Conservation (phyloP, 2,329 filamentous ascomycete genomes). For the Colletotrichum lupini region DNA sequence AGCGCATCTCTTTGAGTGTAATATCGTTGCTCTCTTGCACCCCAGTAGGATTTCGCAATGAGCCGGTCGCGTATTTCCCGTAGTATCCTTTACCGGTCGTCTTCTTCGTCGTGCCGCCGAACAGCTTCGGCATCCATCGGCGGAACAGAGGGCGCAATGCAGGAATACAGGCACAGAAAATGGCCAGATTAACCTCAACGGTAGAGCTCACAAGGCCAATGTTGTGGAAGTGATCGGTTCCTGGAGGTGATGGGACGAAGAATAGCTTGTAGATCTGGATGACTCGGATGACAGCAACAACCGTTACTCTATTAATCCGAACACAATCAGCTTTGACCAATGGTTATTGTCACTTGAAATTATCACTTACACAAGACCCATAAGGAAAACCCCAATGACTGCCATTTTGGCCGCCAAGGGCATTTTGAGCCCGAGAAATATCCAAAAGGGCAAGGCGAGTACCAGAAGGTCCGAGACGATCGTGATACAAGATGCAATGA, state of each 20-base stretch:
- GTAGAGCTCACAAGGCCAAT: conserved; percentile 45
- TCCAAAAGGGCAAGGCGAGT: conserved; percentile 48
- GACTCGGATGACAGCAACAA: conserved; percentile 47
- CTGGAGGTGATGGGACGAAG: conserved; percentile 11
- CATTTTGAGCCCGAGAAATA: conserved; percentile 53
- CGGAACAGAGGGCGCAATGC: conserved; percentile 46
- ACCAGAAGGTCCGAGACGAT: conserved; percentile 7
- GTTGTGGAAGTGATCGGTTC: conserved; percentile 42
- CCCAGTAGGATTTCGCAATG: background rate
- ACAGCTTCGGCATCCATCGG: conserved; percentile 31
- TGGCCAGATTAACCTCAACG: conserved; percentile 50
- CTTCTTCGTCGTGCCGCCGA: background rate
- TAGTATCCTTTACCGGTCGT: background rate
- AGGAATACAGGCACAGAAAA: conserved; percentile 49
- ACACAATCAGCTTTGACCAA: background rate
- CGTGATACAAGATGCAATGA: background rate
- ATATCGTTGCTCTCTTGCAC: background rate
- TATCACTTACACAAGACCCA: conserved; percentile 48
- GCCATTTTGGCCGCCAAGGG: conserved; percentile 49
- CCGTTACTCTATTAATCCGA: conserved; percentile 41
- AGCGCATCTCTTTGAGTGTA: background rate
- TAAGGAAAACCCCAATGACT: conserved; percentile 50
- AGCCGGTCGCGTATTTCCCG: background rate
- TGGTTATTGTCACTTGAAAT: background rate
- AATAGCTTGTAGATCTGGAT: conserved; percentile 41